Evolutionary conservation across 2,329 filamentous ascomycete genomes (phyloP), one percentile per base, ranked within the genome.

Genomic region (Paecilomyces niveus): DNA sequence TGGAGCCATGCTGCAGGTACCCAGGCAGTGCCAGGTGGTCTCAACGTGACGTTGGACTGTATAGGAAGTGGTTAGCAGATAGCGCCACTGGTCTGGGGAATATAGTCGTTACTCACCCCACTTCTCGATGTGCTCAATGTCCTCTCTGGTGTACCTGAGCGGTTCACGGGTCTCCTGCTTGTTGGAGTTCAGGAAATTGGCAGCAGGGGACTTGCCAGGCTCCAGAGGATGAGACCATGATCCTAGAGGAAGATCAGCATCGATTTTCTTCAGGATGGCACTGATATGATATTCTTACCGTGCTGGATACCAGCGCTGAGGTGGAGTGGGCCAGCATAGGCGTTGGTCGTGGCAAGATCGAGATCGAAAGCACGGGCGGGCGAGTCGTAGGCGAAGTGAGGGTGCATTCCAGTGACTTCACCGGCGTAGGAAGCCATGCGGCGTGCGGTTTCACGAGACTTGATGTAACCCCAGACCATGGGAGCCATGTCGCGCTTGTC

Each of bases 381-480:
- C 21, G 85, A 89, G 74, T 90, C 84, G 68, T 81, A 90, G 53
- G 81, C 77, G 69, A 89, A 92, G 78, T 87, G 86, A 10, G 89
- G 89, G 70, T 92, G 89, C 78, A 82, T 79, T 9, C 65, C 63
- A 21, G 80, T 81, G 22, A 89, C 88, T 70, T 92, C 89, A 60
- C 89, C 89, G 1, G 88, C 88, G 63, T 90, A 92, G 0, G 88
- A 85, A 26, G 87, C 82, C 89, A 91, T 91, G 62, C 88, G 84
- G 3, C 89, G 83, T 1, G 89, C 89, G 3, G 88, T 92, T 80
- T 91, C 89, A 58, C 89, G 86, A 1, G 86, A 89, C 76, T 91
- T 91, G 79, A 91, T 89, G 74, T 92, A 92, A 3, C 86, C 86
- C 89, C 89, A 92, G 5, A 92, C 88, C 86, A 89, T 90, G 8